These are phyloP conservation scores for Globisporangium nodosum DNA, from an alignment of 352 stramenopile genomes.

Conservation along the genomic window DNA sequence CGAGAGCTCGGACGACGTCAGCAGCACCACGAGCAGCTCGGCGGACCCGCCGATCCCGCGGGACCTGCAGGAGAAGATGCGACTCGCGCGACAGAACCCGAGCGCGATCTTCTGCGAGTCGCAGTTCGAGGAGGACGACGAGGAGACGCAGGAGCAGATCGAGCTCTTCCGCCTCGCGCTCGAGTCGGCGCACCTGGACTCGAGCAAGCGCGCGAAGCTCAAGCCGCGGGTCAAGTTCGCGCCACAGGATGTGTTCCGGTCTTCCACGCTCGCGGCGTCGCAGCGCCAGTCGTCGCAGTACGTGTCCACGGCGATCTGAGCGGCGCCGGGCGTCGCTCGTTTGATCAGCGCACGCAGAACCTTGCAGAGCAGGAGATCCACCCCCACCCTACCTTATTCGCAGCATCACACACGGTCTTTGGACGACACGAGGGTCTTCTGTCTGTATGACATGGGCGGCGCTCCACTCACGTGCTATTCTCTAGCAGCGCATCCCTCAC, in stretches of 20 bases:
- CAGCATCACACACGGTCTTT: not conserved
- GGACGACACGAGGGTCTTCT: not conserved
- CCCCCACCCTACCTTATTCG: not conserved
- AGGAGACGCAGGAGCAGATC: slow-evolving; percentile 68
- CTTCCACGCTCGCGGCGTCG: slow-evolving; percentile 23
- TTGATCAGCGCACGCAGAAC: not conserved
- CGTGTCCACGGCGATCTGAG: slow-evolving; percentile 12
- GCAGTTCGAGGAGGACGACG: slow-evolving; percentile 78
- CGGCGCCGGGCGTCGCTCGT: too few species aligned
- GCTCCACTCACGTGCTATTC: not conserved
- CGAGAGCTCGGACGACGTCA: slow-evolving; percentile 5
- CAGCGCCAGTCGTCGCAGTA: slow-evolving; percentile 16
- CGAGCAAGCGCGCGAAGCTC: slow-evolving; percentile 39
- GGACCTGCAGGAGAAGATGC: slow-evolving; percentile 59
- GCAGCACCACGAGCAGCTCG: too few species aligned
- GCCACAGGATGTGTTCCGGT: slow-evolving; percentile 69
- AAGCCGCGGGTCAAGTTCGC: slow-evolving; percentile 66
- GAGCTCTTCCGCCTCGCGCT: slow-evolving; percentile 73
- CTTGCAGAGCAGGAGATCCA: not conserved
- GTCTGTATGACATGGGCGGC: too few species aligned
- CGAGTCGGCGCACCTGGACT: slow-evolving; percentile 65
- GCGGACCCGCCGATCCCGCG: slow-evolving; percentile 4
- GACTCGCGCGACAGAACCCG: slow-evolving; percentile 57
- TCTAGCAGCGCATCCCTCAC: slow-evolving; percentile 8
- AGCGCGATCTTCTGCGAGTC: slow-evolving; percentile 79